Conservation (phyloP, 257 asterid genomes). For the Scutellaria baicalensis region DNA sequence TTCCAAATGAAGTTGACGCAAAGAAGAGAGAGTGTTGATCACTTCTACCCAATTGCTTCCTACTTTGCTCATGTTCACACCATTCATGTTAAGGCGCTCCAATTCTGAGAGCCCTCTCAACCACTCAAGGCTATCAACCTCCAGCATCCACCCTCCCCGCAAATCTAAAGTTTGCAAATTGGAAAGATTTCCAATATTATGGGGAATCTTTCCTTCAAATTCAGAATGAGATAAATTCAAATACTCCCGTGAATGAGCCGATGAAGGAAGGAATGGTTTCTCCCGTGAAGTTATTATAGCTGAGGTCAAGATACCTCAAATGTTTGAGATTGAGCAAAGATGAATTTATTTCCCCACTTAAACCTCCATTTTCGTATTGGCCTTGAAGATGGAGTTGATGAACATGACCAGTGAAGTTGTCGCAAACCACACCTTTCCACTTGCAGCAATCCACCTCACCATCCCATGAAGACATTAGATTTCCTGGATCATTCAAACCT, state of each 20-base stretch:
- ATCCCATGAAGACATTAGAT: constrained; percentile 6
- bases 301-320: constrained; percentile 16
- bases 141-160: not conserved
- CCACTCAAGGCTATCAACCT: constrained; percentile 10
- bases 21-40: constrained; percentile 2
- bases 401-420: no score
- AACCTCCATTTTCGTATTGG: constrained; percentile 1
- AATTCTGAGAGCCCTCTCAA: constrained; percentile 4
- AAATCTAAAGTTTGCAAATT: not conserved
- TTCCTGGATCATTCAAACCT: not conserved
- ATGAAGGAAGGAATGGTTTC: constrained; percentile 19
- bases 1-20: not conserved
- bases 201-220: constrained; percentile 2
- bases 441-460: not conserved
- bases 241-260: not conserved
- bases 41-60: constrained; percentile 5
- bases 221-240: not conserved
- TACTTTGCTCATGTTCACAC: constrained; percentile 6
- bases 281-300: not conserved
- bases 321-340: constrained; percentile 20
- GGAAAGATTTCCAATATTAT: constrained; percentile 6
- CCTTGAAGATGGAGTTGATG: no score
- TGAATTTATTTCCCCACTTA: constrained; percentile 3
- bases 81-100: not conserved
- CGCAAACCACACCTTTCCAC: no score